Evolutionary conservation across 768 basidiomycete species (phyloP), one percentile per base, ranked within the genome.

Genomic region (Tephrocybe sp.): DNA sequence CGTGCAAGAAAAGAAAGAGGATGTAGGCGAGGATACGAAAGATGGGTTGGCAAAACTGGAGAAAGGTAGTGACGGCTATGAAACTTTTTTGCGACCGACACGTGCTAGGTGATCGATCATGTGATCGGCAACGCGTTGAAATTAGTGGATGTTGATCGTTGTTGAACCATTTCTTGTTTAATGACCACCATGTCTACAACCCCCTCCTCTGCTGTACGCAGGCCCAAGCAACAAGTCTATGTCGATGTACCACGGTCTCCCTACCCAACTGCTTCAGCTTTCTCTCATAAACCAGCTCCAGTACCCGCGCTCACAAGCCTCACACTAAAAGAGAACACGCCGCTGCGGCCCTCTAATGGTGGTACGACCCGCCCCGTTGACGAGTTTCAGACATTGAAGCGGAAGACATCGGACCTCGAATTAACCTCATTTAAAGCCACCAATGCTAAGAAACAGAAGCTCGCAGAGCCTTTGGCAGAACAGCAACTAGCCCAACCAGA

Each of bases 181-280:
- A 49, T 45, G 51, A 62, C 58, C 48, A 65, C 55, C 55, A 73
- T 74, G 70, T 64, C 54, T 54, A 52, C 58, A 30, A 58, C 61
- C 56, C 54, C 54, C 48, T 44, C 58, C 54, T 56, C 69, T 15
- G 48, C 62, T 11, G 43, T 50, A 28, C 69, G 64, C 14, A 72
- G 73, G 60, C 45, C 67, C 14, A 74, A 73, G 33, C 53, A 55
- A 25, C 73, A 73, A 58, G 77, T 81, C 32, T 89, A 75, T 59
- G 80, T 88, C 40, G 78, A 86, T 50, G 72, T 88, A 15, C 83
- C 85, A 1, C 64, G 72, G 2, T 80, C 78, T 25, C 76, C 81
- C 0, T 63, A 73, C 46, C 65, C 65, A 45, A 55, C 60, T 14
- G 56, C 66, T 57, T 49, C 37, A 40, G 47, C 44, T 10, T 37